phyloP scores from a whole-genome alignment of 371 early-diverging fungal genomes.

The Thermomucor indicae-seudaticae region DNA sequence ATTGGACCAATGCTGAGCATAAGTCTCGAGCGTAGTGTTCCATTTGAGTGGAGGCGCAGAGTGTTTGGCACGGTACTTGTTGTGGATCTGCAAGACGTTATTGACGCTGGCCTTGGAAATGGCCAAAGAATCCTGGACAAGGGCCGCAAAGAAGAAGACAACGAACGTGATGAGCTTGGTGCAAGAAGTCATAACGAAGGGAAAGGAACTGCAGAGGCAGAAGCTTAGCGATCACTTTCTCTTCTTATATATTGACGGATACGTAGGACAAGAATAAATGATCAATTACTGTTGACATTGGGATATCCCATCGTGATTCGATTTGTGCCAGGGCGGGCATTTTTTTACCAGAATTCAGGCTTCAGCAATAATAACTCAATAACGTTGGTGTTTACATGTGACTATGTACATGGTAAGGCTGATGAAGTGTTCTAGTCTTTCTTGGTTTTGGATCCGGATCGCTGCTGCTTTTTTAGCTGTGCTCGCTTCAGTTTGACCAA shows the following conservation, averaged over 20 bases:
- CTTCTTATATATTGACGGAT: too few species aligned
- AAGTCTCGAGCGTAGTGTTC: slow-evolving; percentile 33
- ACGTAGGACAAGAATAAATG: too few species aligned
- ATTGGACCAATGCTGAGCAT: slow-evolving; percentile 47
- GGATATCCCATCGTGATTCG: too few species aligned
- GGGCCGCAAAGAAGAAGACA: not conserved
- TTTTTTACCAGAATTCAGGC: too few species aligned
- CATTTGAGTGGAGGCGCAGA: slow-evolving; percentile 40
- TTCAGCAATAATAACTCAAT: too few species aligned
- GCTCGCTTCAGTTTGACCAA: slow-evolving; percentile 26
- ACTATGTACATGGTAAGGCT: not conserved
- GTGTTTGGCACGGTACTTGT: slow-evolving; percentile 42
- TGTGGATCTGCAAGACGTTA: slow-evolving; percentile 31
- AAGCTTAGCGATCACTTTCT: too few species aligned
- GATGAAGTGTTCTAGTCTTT: slow-evolving; percentile 12
- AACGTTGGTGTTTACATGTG: too few species aligned
- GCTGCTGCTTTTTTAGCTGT: slow-evolving; percentile 16
- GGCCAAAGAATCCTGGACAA: not conserved
- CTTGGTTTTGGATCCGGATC: too few species aligned
- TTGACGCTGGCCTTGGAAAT: slow-evolving; percentile 5
- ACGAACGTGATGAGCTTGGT: slow-evolving; percentile 6
- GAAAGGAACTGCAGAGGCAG: not conserved
- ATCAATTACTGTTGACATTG: too few species aligned
- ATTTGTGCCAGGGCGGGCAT: too few species aligned
- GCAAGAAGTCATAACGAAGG: not conserved